Conservation (phyloP, 306 rosid genomes). For the Abrus pulchellus region DNA sequence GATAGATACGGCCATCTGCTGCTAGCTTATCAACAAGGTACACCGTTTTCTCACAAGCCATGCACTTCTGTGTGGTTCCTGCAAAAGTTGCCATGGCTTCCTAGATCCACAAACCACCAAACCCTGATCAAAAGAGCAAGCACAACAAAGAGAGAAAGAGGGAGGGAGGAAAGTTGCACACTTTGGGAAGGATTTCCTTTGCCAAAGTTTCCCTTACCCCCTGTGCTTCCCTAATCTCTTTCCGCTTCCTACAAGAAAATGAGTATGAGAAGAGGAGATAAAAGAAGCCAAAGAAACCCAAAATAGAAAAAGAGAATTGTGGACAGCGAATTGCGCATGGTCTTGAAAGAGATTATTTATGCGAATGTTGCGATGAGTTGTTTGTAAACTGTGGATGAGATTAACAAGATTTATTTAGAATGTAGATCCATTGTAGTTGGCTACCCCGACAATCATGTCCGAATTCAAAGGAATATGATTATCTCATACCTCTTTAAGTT, state of each 20-base stretch:
- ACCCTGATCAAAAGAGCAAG: constrained; percentile 3
- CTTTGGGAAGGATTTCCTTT: constrained; percentile 19
- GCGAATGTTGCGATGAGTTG: constrained; percentile 5
- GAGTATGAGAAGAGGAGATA: background rate
- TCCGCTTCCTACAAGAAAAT: background rate
- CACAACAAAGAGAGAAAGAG: background rate
- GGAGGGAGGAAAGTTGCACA: constrained; percentile 4
- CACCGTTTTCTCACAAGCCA: constrained; percentile 72
- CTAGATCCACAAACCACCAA: background rate
- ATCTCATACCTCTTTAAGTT: background rate
- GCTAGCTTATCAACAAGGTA: constrained; percentile 76
- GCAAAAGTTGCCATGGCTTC: constrained; percentile 68
- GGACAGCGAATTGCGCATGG: constrained; percentile 54
- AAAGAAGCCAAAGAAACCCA: constrained; percentile 39
- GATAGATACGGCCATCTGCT: constrained; percentile 70
- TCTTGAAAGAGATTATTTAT: constrained; percentile 8
- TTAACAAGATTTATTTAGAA: background rate
- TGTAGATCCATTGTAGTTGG: background rate
- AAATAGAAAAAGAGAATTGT: constrained; percentile 34
- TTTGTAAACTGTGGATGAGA: constrained; percentile 33
- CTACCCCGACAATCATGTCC: constrained; percentile 19
- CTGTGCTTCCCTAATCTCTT: constrained; percentile 3
- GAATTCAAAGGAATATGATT: constrained; percentile 14
- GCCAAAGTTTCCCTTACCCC: background rate
- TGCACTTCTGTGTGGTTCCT: constrained; percentile 85